A percentile compares a stretch with the other conserved stretches of the same genome.
These are phyloP conservation scores for Lasiodiplodia theobromae DNA, from an alignment of 2,329 filamentous ascomycete genomes.

Conservation along the genomic window DNA sequence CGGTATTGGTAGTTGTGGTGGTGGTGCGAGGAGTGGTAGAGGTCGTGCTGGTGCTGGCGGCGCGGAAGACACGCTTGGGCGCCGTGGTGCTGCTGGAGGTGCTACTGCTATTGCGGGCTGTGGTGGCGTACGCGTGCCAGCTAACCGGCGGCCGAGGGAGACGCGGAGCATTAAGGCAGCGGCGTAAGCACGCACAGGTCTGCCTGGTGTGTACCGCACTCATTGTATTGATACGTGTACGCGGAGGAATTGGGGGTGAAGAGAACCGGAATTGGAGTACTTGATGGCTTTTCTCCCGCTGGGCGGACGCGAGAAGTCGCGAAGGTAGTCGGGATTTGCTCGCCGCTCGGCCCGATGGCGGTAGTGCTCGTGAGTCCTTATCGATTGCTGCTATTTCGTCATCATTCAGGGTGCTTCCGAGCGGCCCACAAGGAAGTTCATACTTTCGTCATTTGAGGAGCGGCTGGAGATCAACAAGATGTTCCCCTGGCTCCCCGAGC, in stretches of 20 bases:
- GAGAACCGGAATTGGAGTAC: too few relatives aligned
- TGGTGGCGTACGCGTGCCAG: slow-evolving; percentile 21
- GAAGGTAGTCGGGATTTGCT: slow-evolving; percentile 17
- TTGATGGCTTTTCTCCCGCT: background rate
- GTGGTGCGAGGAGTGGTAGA: slow-evolving; percentile 30
- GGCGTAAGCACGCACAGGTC: slow-evolving; percentile 10
- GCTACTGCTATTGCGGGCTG: background rate
- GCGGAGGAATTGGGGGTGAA: background rate
- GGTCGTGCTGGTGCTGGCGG: slow-evolving; percentile 14
- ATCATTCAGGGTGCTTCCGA: background rate
- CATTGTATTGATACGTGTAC: background rate
- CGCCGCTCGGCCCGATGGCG: slow-evolving; percentile 4
- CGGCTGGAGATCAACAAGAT: background rate
- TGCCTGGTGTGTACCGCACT: slow-evolving; percentile 11
- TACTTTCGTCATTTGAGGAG: background rate
- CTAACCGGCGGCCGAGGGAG: background rate
- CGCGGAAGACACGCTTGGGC: background rate
- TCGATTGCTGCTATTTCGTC: slow-evolving; percentile 17
- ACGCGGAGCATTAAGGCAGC: slow-evolving; percentile 14
- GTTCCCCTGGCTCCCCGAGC: too few relatives aligned
- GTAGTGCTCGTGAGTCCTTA: background rate
- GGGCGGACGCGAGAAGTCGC: slow-evolving; percentile 11
- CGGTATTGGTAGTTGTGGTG: slow-evolving; percentile 30
- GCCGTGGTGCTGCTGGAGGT: background rate
- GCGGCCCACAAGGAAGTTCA: background rate